Base-by-base conservation (phyloP, 1,139 yeast species). In the Nematodospora anomalae region DNA sequence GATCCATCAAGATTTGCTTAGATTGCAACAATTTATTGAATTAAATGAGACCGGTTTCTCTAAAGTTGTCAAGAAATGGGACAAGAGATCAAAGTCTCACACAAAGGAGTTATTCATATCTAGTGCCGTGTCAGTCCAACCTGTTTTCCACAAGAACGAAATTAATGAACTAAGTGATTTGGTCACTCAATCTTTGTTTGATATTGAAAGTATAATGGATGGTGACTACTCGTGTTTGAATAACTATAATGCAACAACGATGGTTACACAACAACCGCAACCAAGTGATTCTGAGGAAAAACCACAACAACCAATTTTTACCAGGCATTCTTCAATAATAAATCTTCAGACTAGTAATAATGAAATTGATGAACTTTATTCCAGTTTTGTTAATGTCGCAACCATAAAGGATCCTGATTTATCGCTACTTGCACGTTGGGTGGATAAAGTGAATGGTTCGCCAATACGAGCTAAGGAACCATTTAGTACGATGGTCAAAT, bases 11-110 rank as follows among this genome's bases (percentile, higher is more conserved):
- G 97, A 92, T 58, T 68, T 92, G 45, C 83, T 86, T 45, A 74
- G 95, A 40, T 68, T 92, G 20, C 96, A 92, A 55, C 97, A 90
- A 59, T 92, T 87, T 60, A 89, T 92, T 29, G 96, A 90, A 57
- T 70, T 92, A 43, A 92, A 92, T 56, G 96, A 92, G 53, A 88
- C 96, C 0, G 98, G 97, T 12, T 92, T 92, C 60, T 82, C 94
- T 21, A 92, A 92, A 61, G 97, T 88, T 23, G 76, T 92, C 50
- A 92, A 92, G 58, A 92, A 92, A 64, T 92, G 98, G 98, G 98
- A 92, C 60, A 92, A 92, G 61, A 72, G 97, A 43, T 88, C 97
- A 13, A 89, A 90, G 52, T 86, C 96, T 2, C 95, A 88, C 50
- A 90, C 97, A 7, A 89, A 89, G 56, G 98, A 92, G 58, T 71